Conservation (phyloP, 2,329 filamentous ascomycete species). For the Meredithiella fracta region DNA sequence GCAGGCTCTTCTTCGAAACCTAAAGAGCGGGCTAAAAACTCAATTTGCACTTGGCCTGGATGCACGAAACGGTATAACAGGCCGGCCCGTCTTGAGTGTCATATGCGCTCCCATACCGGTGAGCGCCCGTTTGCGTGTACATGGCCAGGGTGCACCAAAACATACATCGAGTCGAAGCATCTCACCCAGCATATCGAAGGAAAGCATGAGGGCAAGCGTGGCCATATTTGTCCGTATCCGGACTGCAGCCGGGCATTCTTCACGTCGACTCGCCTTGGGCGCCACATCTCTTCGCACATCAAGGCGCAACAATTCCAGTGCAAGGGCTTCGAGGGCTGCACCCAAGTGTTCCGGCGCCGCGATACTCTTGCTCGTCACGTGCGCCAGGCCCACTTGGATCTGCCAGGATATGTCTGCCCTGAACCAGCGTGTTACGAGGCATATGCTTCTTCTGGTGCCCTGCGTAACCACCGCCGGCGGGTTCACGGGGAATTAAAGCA, state of each 20-base stretch:
- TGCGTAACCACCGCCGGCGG: constrained; percentile 54
- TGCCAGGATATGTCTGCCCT: constrained; percentile 55
- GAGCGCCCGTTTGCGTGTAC: constrained; percentile 64
- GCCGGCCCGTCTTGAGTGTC: constrained; percentile 61
- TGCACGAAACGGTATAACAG: constrained; percentile 80
- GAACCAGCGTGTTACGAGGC: constrained; percentile 44
- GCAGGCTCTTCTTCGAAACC: constrained; percentile 23
- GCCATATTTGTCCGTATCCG: constrained; percentile 53
- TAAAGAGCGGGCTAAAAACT: constrained; percentile 48
- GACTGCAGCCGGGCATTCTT: constrained; percentile 69
- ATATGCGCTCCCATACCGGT: constrained; percentile 71
- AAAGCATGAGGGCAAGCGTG: constrained; percentile 55
- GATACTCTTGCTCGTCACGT: constrained; percentile 74
- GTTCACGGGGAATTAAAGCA: constrained; percentile 55
- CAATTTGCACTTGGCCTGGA: constrained; percentile 48
- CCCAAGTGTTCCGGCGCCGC: constrained; percentile 70
- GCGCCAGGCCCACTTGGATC: constrained; percentile 53
- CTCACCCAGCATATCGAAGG: constrained; percentile 72
- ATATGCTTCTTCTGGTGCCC: constrained; percentile 56
- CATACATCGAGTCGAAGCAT: constrained; percentile 75
- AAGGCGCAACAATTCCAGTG: constrained; percentile 63
- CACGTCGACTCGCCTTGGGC: constrained; percentile 58
- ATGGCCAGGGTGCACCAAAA: constrained; percentile 57
- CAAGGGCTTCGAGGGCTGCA: constrained; percentile 51
- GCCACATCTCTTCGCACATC: constrained; percentile 65